phyloP scores from a whole-genome alignment of 2,329 filamentous ascomycete genomes.

The Arachnopeziza araneosa region DNA sequence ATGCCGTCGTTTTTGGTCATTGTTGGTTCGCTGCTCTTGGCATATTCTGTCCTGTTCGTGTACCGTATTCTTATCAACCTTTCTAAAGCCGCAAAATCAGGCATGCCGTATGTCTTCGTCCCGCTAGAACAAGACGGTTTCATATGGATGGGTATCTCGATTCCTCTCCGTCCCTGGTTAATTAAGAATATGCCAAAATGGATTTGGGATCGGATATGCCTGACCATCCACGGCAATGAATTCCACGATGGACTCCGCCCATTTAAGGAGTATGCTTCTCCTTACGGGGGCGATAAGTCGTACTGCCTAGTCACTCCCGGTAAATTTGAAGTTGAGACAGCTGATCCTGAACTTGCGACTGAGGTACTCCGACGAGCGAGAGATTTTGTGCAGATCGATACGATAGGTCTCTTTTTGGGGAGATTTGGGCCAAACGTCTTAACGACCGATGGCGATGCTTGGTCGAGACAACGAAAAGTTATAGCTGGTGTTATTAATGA shows the following conservation, averaged over 20 bases:
- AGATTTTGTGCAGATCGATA: slow-evolving; percentile 6
- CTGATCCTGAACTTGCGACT: slow-evolving; percentile 8
- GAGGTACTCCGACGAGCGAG: slow-evolving; percentile 8
- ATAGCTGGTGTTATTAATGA: slow-evolving; percentile 38
- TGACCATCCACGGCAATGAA: slow-evolving; percentile 11
- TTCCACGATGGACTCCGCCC: slow-evolving; percentile 9
- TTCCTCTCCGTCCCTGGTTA: slow-evolving; percentile 5
- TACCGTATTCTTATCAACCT: slow-evolving; percentile 7
- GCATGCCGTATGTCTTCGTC: slow-evolving; percentile 9
- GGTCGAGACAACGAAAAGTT: slow-evolving; percentile 38
- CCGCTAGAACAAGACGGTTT: slow-evolving; percentile 6
- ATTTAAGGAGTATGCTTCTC: slow-evolving; percentile 4
- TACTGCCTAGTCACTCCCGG: slow-evolving; percentile 9
- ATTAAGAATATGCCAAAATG: slow-evolving; percentile 7
- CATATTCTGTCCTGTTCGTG: neutral
- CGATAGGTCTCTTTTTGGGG: slow-evolving; percentile 14
- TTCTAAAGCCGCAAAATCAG: slow-evolving; percentile 10
- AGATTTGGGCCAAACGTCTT: slow-evolving; percentile 32
- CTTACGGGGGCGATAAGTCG: slow-evolving; percentile 9
- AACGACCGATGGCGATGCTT: slow-evolving; percentile 31
- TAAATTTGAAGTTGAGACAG: slow-evolving; percentile 4
- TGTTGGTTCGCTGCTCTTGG: slow-evolving; percentile 1
- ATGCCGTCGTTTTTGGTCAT: slow-evolving; percentile 5
- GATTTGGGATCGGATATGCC: slow-evolving; percentile 7
- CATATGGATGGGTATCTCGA: slow-evolving; percentile 7